phyloP scores from a whole-genome alignment of 352 stramenopile species.

The Aphanomyces astaci region DNA sequence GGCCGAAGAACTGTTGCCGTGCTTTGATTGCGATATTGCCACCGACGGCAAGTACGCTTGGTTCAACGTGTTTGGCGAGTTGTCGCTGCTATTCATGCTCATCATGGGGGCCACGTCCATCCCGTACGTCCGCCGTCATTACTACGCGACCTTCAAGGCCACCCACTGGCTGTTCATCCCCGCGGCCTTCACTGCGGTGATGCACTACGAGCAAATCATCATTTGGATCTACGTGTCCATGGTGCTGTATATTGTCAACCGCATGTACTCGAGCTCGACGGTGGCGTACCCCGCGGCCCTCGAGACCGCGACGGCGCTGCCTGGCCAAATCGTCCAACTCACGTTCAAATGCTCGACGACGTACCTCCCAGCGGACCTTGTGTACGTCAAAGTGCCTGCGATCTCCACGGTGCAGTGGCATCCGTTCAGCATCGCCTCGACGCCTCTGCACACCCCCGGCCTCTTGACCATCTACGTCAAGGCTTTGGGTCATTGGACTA shows the following conservation, averaged over 20 bases:
- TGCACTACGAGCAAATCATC: constrained; percentile 76
- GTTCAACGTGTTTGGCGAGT: constrained; percentile 65
- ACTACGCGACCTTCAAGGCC: constrained; percentile 86
- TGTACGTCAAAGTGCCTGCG: constrained; percentile 39
- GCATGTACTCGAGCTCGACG: constrained; percentile 7
- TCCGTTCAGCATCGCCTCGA: constrained; percentile 30
- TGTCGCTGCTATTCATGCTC: constrained; percentile 60
- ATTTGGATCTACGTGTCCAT: constrained; percentile 79
- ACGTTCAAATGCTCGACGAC: constrained; percentile 24
- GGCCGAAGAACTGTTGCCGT: constrained; percentile 34
- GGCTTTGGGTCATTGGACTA: constrained; percentile 22
- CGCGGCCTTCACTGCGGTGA: constrained; percentile 48
- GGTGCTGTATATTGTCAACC: constrained; percentile 76
- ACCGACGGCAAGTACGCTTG: constrained; percentile 47
- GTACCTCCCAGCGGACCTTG: constrained; percentile 37
- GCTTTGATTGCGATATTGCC: constrained; percentile 60
- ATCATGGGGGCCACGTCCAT: constrained; percentile 74
- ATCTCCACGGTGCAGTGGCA: constrained; percentile 50
- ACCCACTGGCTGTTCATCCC: constrained; percentile 82
- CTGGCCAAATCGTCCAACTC: constrained; percentile 32
- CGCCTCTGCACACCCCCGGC: constrained; percentile 22
- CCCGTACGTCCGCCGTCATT: constrained; percentile 51
- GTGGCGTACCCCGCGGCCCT: background rate
- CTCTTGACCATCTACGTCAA: constrained; percentile 31
- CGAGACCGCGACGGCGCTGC: background rate